Evolutionary conservation across 2,329 filamentous ascomycete genomes (phyloP), one percentile per base, ranked within the genome.

Genomic region (Helotiales sp.): DNA sequence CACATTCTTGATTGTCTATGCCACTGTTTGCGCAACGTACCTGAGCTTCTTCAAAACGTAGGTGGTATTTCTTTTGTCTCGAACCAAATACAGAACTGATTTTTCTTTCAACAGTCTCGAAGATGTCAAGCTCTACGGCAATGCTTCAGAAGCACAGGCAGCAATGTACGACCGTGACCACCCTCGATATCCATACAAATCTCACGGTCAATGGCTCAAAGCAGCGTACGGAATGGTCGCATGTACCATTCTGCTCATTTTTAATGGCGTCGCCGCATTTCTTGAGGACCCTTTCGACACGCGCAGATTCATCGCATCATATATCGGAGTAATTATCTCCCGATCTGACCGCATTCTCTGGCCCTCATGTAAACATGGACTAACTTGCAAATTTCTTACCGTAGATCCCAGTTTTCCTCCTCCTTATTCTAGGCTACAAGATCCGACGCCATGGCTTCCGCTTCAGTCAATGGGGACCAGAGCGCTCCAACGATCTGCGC

Each of bases 1-100:
- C 6, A 79, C 80, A 13, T 80, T 76, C 69, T 70, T 81, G n/a
- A 78, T 81, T 49, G 79, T 81, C 1, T 82, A 80, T 55, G 72
- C 75, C 22, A 76, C 77, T 15, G 80, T 82, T 17, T 81, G 79
- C 61, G 79, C 76, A 24, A 80, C 80, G 0, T 82, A 81, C 72
- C 73, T 82, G 43, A 76, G 68, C 30, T 80, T 80, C 69, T 80
- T 76, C 71, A 75, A 75, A 62, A 78, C 77, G 79, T 81, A 71
- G 54, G 71, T 62, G 17, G 45, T 17, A 2, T 13, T 11, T 30
- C 20, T 15, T 15, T 8, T 47, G 0, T 22, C 10, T 11, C n/a
- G n/a, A n/a, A 28, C 13, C 49, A 6, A 11, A 28, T 15, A 57
- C 22, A 13, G 34, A 40, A 10, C 20, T 37, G 8, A 49, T 26